phyloP scores from a whole-genome alignment of 805 yeast genomes.

The Candida pseudofarinosa region DNA sequence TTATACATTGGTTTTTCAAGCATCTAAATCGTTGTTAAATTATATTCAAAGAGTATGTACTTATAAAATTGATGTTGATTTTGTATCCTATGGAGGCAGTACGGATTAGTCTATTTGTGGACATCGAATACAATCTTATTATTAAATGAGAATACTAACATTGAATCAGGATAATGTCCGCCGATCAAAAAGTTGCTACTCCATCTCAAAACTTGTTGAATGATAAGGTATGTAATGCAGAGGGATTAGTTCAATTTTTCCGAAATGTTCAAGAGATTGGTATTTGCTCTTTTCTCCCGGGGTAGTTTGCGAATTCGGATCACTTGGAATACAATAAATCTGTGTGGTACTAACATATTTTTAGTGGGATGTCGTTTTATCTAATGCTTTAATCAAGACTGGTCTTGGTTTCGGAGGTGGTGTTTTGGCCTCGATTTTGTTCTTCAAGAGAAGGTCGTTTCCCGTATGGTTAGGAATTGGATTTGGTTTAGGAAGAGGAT shows the following conservation, averaged over 20 bases:
- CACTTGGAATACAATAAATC: background rate
- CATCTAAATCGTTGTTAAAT: background rate
- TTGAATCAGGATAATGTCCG: slow-evolving; percentile 17
- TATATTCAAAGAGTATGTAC: background rate
- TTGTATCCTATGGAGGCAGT: too few relatives aligned
- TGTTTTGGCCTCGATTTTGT: slow-evolving; percentile 82
- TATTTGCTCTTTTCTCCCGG: too few relatives aligned
- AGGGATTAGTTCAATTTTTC: too few relatives aligned
- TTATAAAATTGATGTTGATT: background rate
- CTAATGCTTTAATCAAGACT: slow-evolving; percentile 90
- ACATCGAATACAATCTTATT: background rate
- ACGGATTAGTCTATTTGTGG: background rate
- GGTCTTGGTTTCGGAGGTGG: slow-evolving; percentile 97
- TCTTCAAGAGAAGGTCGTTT: slow-evolving; percentile 92
- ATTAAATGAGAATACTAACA: background rate
- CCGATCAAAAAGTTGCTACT: slow-evolving; percentile 33
- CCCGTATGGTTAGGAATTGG: slow-evolving; percentile 98
- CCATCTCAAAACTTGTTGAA: slow-evolving; percentile 58
- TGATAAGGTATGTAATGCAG: slow-evolving; percentile 44
- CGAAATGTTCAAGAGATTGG: too few relatives aligned
- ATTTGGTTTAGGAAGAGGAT: slow-evolving; percentile 96
- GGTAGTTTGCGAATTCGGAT: background rate
- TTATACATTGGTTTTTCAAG: background rate
- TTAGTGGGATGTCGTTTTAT: slow-evolving; percentile 90
- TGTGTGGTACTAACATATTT: slow-evolving; percentile 8